Base-by-base conservation (phyloP, 305 asterid species). In the Fraxinus albicans region DNA sequence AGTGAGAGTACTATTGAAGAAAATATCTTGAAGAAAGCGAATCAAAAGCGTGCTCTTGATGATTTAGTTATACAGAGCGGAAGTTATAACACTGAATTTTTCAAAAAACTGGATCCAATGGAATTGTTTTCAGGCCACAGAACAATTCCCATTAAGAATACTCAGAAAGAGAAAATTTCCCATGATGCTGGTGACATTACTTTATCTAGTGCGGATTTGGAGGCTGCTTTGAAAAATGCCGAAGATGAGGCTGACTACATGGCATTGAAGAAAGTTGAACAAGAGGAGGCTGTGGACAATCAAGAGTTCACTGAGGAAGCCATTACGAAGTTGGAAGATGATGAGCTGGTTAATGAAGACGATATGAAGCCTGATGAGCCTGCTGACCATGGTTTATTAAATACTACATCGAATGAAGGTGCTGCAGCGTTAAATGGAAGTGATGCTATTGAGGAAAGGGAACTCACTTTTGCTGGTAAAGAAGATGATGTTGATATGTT, bases 241-340 rank as follows among this genome's bases (percentile, higher is more conserved):
- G 99, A 97, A 89, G 99, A 97, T 91, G 99, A 97, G 88, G 99
- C 99, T 9, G 99, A 95, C 86, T 97, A 97, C 91, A 95, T 97
- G 97, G 99, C 99, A 13, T 87, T 95, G 87, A 95, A 97, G 92
- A 97, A 88, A 92, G 98, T 97, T 84, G 99, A 97, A 86, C 95
- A 97, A 85, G 99, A 97, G 87, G 99, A 97, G 91, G 99, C 98
- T 82, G 99, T 97, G 83, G 99, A 97, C 83, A 97, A 97, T 87
- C 98, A 97, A 85, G 99, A 97, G 87, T 97, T 97, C 85, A 94
- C 98, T 17, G 99, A 97, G 89, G 99, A 97, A 91, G 90, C 93
- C 55, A 89, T 91, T 87, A 96, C 89, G 36, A 95, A 87, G 89
- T 50, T 94, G 86, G 99, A 97, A 78, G 99, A 97, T 83, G 99